phyloP scores from a whole-genome alignment of 805 yeast genomes.

The Zygoascus ofunaensis region DNA sequence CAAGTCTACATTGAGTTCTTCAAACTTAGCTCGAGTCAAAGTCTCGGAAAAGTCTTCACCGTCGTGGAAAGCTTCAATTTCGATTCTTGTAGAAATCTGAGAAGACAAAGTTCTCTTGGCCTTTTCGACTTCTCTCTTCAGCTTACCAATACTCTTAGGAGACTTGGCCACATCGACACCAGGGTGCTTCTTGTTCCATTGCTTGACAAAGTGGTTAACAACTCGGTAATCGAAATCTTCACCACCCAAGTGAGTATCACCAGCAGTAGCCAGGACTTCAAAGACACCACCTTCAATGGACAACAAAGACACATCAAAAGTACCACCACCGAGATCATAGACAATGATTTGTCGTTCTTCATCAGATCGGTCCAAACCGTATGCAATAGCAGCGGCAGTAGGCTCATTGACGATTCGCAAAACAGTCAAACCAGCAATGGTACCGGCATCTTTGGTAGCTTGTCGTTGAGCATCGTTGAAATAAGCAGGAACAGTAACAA shows the following conservation, averaged over 20 bases:
- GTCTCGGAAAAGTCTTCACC: constrained; percentile 95
- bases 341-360: constrained; percentile 86
- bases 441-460: constrained; percentile 90
- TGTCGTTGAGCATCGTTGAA: constrained; percentile 92
- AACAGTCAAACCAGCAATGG: constrained; percentile 81
- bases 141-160: constrained; percentile 81
- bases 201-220: constrained; percentile 74
- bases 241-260: constrained; percentile 97
- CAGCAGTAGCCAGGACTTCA: constrained; percentile 88
- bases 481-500: constrained; percentile 88
- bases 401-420: constrained; percentile 89
- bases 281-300: constrained; percentile 87
- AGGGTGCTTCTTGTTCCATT: constrained; percentile 83
- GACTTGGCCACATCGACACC: constrained; percentile 67
- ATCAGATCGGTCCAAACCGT: constrained; percentile 63
- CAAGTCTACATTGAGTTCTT: constrained; percentile 85
- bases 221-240: constrained; percentile 90
- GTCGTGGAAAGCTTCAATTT: constrained; percentile 88
- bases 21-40: constrained; percentile 94
- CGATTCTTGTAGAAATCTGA: constrained; percentile 91
- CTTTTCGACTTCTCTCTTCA: constrained; percentile 96
- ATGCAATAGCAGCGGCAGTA: constrained; percentile 96
- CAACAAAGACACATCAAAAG: constrained; percentile 83
- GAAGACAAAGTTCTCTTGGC: constrained; percentile 95
- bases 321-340: constrained; percentile 96